Evolutionary conservation across 83 land plant genomes (phyloP).

Genomic region (Picea mariana): DNA sequence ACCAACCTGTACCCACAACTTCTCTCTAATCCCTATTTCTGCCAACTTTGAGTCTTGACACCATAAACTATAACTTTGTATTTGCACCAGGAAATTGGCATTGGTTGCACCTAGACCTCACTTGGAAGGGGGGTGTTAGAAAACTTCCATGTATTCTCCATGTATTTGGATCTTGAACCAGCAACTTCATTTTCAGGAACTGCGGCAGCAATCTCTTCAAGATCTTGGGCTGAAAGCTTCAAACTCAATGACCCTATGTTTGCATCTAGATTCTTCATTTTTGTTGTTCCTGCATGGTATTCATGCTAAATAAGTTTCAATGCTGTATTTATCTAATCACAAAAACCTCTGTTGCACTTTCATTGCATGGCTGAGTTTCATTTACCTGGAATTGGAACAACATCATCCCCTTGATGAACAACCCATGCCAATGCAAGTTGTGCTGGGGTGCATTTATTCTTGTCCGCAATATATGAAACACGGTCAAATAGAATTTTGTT

Average conservation of each 20-base stretch:
- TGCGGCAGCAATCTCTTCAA: slow-evolving; percentile 31
- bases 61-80: too few relatives aligned
- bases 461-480: slow-evolving; percentile 35
- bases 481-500: slow-evolving; percentile 50
- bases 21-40: too few relatives aligned
- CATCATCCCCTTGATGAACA: slow-evolving; percentile 54
- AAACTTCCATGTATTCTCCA: slow-evolving; percentile 15
- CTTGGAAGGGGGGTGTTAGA: slow-evolving; percentile 17
- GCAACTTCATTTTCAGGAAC: slow-evolving; percentile 29
- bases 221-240: slow-evolving; percentile 24
- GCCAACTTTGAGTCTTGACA: too few relatives aligned
- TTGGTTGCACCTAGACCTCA: not conserved
- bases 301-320: not conserved
- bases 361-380: not conserved
- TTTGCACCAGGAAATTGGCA: too few relatives aligned
- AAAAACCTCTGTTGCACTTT: not conserved
- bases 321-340: slow-evolving; percentile 2
- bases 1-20: too few relatives aligned
- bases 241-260: slow-evolving; percentile 25
- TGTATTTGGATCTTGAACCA: slow-evolving; percentile 17
- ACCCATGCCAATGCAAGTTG: slow-evolving; percentile 73
- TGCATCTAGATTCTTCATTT: slow-evolving; percentile 23
- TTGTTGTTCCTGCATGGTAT: slow-evolving; percentile 19
- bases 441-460: slow-evolving; percentile 51
- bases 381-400: slow-evolving; percentile 64